Percentiles rank a stretch among this genome's conserved stretches.
Evolutionary conservation across 176 grass and related monocot genomes (phyloP).

Genomic region (Alopecurus myosuroides): DNA sequence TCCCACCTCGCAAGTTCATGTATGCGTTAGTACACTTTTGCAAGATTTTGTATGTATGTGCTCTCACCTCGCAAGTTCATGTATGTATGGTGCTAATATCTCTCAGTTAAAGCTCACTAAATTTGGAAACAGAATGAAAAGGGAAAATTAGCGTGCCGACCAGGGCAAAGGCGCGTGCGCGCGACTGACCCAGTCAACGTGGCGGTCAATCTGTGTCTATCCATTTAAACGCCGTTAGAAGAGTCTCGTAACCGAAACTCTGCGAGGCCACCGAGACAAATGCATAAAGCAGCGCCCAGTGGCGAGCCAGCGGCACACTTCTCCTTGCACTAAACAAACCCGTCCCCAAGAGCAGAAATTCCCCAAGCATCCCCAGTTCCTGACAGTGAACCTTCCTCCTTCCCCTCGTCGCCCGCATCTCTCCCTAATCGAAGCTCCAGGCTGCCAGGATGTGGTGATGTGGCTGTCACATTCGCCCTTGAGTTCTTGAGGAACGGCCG

Average conservation of each 20-base stretch:
- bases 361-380: background rate
- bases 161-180: background rate
- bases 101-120: too few species aligned
- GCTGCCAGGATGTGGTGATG: background rate
- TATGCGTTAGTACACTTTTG: too few species aligned
- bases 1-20: too few species aligned
- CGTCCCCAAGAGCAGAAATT: background rate
- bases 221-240: constrained; percentile 25
- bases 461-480: background rate
- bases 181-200: background rate
- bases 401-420: background rate
- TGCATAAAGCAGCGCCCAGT: constrained; percentile 11
- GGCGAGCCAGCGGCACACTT: constrained; percentile 2
- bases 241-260: background rate
- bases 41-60: too few species aligned
- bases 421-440: background rate
- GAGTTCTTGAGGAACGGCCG: background rate
- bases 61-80: too few species aligned
- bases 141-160: background rate
- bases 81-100: too few species aligned
- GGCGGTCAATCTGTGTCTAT: background rate
- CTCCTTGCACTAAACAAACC: constrained; percentile 26
- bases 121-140: background rate
- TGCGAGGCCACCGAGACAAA: background rate
- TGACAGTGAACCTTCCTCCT: background rate